phyloP scores from a whole-genome alignment of 2,329 filamentous ascomycete genomes.

The Podosphaera xanthii region DNA sequence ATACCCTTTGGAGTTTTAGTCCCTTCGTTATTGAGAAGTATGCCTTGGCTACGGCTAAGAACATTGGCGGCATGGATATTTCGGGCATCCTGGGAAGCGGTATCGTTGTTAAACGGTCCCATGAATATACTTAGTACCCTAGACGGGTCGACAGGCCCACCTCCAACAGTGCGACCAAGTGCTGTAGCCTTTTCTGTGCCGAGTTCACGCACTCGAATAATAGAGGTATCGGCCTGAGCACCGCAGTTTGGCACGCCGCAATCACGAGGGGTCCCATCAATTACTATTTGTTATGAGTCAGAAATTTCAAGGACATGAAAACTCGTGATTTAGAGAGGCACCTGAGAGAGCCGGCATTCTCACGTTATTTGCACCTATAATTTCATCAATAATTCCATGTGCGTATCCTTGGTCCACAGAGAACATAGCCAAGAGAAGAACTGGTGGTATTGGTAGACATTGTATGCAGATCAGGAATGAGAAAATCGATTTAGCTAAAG shows the following conservation, averaged over 20 bases:
- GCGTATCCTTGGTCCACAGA: slow-evolving; percentile 22
- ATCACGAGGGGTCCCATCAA: slow-evolving; percentile 44
- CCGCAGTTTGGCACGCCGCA: slow-evolving; percentile 37
- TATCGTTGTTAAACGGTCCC: slow-evolving; percentile 20
- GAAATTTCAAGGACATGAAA: too few relatives aligned
- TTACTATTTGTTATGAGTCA: slow-evolving; percentile 19
- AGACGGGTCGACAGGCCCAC: slow-evolving; percentile 33
- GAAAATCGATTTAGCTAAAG: too few relatives aligned
- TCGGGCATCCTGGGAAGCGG: slow-evolving; percentile 34
- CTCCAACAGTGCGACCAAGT: slow-evolving; percentile 39
- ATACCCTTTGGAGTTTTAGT: too few relatives aligned
- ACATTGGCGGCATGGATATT: slow-evolving; percentile 49
- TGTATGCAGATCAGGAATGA: too few relatives aligned
- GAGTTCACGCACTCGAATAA: slow-evolving; percentile 40
- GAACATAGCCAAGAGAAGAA: background rate
- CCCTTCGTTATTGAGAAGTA: too few relatives aligned
- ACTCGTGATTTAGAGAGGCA: slow-evolving; percentile 5
- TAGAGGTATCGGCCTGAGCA: slow-evolving; percentile 44
- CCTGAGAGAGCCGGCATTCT: slow-evolving; percentile 36
- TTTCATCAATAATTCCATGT: slow-evolving; percentile 32
- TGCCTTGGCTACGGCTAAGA: slow-evolving; percentile 17
- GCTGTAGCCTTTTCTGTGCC: slow-evolving; percentile 28
- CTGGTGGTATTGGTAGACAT: too few relatives aligned
- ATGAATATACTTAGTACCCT: slow-evolving; percentile 37
- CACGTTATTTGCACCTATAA: slow-evolving; percentile 37